Percentiles rank a stretch among this genome's conserved stretches.
These are phyloP conservation scores for Epichloe sibirici DNA, from an alignment of 2,329 filamentous ascomycete genomes.

Conservation along the genomic window DNA sequence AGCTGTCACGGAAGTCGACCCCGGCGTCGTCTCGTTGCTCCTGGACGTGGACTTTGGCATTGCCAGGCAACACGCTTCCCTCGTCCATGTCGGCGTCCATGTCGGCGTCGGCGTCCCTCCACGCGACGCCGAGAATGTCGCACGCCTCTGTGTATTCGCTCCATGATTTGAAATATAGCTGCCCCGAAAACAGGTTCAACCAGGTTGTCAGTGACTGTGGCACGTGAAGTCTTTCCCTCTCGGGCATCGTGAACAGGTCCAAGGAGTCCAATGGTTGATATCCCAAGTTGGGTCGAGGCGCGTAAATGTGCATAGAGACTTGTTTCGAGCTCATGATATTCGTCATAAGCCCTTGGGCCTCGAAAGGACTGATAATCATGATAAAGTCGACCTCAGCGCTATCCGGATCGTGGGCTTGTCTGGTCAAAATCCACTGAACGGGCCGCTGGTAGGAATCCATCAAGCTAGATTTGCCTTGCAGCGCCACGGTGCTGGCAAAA, in stretches of 20 bases:
- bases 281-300: conserved; percentile 28
- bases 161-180: conserved; percentile 46
- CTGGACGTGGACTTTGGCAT: background rate
- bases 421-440: conserved; percentile 14
- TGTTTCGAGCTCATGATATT: conserved; percentile 20
- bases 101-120: conserved; percentile 13
- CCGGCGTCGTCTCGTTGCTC: accelerated
- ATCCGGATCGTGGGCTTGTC: background rate
- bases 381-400: conserved; percentile 13
- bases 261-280: conserved; percentile 10
- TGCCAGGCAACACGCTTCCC: background rate
- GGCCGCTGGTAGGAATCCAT: conserved; percentile 13
- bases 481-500: conserved; percentile 8
- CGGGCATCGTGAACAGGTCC: conserved; percentile 10
- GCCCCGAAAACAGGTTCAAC: conserved; percentile 56
- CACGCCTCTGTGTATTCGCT: conserved; percentile 42
- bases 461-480: background rate
- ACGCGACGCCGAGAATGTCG: conserved; percentile 36
- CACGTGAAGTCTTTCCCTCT: background rate
- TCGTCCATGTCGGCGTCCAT: background rate
- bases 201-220: conserved; percentile 11
- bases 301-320: conserved; percentile 38
- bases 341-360: conserved; percentile 40
- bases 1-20: conserved; percentile 9
- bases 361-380: conserved; percentile 48